Percentiles rank a stretch among this genome's conserved stretches.
Evolutionary conservation across 208 protist genomes (phyloP).

Genomic region (Crithidia thermophila): DNA sequence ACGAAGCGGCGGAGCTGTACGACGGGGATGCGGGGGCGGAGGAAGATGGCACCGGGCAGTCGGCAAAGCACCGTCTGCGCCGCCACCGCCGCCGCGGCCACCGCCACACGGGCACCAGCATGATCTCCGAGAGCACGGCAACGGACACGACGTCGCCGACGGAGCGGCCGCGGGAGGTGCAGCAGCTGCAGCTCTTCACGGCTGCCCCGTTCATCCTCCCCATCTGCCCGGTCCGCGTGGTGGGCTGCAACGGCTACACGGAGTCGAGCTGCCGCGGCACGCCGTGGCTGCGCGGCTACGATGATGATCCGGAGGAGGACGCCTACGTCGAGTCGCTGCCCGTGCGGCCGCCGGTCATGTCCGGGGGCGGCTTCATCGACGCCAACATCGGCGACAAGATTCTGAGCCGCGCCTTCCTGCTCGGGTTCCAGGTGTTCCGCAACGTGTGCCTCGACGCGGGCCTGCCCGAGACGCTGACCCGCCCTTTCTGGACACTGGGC

Average conservation of each 20-base stretch:
- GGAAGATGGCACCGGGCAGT: background rate
- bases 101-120: constrained; percentile 4
- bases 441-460: constrained; percentile 45
- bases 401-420: constrained; percentile 42
- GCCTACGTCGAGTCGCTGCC: constrained; percentile 49
- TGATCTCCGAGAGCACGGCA: constrained; percentile 3
- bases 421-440: constrained; percentile 44
- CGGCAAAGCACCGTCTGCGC: background rate
- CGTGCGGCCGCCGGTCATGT: constrained; percentile 51
- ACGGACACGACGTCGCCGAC: constrained; percentile 1
- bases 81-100: background rate
- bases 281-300: constrained; percentile 54
- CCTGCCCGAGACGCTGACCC: constrained; percentile 43
- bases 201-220: constrained; percentile 42
- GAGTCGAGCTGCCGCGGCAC: constrained; percentile 52
- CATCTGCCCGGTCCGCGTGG: constrained; percentile 53
- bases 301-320: constrained; percentile 57
- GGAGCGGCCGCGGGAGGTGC: constrained; percentile 21
- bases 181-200: constrained; percentile 29
- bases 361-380: constrained; percentile 42
- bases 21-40: background rate
- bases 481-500: constrained; percentile 43
- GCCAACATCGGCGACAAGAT: constrained; percentile 51
- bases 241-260: constrained; percentile 44
- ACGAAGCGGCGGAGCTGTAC: no score